Base-by-base conservation (phyloP, 129 eudicot species). In the Helianthus tuberosus region DNA sequence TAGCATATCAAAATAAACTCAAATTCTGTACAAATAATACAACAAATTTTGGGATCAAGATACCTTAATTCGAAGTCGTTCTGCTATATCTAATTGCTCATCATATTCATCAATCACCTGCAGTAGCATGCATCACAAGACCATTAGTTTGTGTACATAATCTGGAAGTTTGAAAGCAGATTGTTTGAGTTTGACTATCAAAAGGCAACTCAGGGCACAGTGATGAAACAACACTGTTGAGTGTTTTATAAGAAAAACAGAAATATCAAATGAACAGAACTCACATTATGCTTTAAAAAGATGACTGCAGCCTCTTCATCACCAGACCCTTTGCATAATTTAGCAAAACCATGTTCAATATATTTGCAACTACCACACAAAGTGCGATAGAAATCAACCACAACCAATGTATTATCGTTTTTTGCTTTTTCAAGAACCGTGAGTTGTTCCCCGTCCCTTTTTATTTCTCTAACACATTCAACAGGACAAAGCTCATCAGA, bases 291-390 rank as follows among this genome's bases (percentile, higher is more conserved):
- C 84, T 86, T 93, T 53, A 90, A 79, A 78, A 88, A 93, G 73
- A 90, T 86, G 79, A 86, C 98, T 43, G 88, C 73, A 66, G 87
- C 87, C 43, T 85, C 96, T 61, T 94, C 81, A 60, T 86, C 87
- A 49, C 98, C 97, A 65, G 90, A 70, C 47, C 97, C 97, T 72
- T 81, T 94, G 86, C 97, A 94, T 75, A 94, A 67, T 68, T 94
- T 90, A 38, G 86, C 80, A 80, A 94, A 92, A 2, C 96, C 96
- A 51, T 94, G 97, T 77, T 88, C 98, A 51, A 94, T 86, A 68
- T 94, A 94, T 65, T 90, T 90, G 82, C 98, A 94, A 78, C 98
- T 94, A 39, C 97, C 98, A 83, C 98, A 90, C 7, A 97, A 80
- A 49, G 96, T 88, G 58, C 91, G 91, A 72, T 88, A 94, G 77